phyloP scores from a whole-genome alignment of 306 rosid genomes.

The Boehmeria nivea region DNA sequence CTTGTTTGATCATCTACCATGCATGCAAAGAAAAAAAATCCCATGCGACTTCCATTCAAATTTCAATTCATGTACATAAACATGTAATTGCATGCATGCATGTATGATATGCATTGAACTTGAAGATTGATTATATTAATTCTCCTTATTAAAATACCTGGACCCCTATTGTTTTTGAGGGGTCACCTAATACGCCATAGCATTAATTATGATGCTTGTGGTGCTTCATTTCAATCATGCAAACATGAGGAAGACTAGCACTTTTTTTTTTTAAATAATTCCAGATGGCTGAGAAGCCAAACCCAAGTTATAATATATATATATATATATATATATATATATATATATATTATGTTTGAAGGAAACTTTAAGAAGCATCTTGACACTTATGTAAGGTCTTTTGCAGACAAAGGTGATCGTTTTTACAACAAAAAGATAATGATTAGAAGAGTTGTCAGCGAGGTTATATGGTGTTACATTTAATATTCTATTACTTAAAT shows the following conservation, averaged over 20 bases:
- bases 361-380: constrained; percentile 27
- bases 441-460: constrained; percentile 27
- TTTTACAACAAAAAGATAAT: constrained; percentile 32
- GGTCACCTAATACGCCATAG: constrained; percentile 12
- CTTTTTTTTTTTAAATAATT: constrained; percentile 13
- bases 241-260: constrained; percentile 39
- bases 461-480: background rate
- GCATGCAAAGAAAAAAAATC: background rate
- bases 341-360: constrained; percentile 15
- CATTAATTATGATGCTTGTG: constrained; percentile 14
- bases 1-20: background rate
- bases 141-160: background rate
- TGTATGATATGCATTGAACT: too few species aligned
- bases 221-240: constrained; percentile 48
- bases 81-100: background rate
- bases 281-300: constrained; percentile 28
- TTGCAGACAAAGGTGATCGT: constrained; percentile 41
- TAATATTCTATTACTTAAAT: constrained; percentile 2
- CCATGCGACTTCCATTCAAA: background rate
- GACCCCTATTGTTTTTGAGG: constrained; percentile 10
- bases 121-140: too few species aligned
- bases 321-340: constrained; percentile 9
- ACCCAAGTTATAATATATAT: constrained; percentile 4
- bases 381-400: constrained; percentile 50
- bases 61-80: background rate